Evolutionary conservation across 179 eudicot species (phyloP).

Genomic region (Pouteria campechiana): DNA sequence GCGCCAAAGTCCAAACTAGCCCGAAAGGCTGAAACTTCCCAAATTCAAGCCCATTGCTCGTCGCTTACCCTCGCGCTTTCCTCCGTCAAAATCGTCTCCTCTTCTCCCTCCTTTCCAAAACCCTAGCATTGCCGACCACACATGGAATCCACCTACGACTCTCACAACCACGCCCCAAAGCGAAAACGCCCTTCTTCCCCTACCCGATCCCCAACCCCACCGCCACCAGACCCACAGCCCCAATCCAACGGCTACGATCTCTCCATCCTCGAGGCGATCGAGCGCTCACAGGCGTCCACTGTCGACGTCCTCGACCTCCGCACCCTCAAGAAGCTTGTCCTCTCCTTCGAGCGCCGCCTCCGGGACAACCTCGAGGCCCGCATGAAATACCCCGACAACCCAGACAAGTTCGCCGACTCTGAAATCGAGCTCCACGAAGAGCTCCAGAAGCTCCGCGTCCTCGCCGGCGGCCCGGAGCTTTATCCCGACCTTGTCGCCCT

Average conservation of each 20-base stretch:
- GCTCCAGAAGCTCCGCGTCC: slow-evolving; percentile 64
- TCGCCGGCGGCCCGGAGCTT: slow-evolving; percentile 76
- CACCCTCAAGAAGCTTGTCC: slow-evolving; percentile 75
- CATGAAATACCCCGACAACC: slow-evolving; percentile 73
- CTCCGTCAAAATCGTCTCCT: no score
- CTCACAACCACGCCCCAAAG: no score
- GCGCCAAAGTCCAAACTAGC: no score
- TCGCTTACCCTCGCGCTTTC: no score
- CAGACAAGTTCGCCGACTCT: slow-evolving; percentile 91
- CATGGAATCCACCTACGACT: no score
- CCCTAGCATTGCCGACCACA: no score
- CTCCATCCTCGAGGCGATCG: slow-evolving; percentile 81
- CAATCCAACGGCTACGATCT: slow-evolving; percentile 37
- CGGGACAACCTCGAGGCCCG: slow-evolving; percentile 93
- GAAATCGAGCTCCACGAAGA: slow-evolving; percentile 92
- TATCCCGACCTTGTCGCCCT: slow-evolving; percentile 67
- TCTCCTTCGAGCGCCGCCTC: slow-evolving; percentile 85
- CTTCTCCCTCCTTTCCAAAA: no score
- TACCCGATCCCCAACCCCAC: slow-evolving; percentile 1
- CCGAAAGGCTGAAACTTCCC: no score
- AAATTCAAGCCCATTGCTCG: no score
- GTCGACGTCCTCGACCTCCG: slow-evolving; percentile 72
- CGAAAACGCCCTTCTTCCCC: no score
- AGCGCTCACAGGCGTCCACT: slow-evolving; percentile 35
- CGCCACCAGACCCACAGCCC: slow-evolving; percentile 7